Percentiles rank a stretch among this genome's conserved stretches.
These are phyloP conservation scores for Capronia americana DNA, from an alignment of 2,329 filamentous ascomycete species.

Conservation along the genomic window DNA sequence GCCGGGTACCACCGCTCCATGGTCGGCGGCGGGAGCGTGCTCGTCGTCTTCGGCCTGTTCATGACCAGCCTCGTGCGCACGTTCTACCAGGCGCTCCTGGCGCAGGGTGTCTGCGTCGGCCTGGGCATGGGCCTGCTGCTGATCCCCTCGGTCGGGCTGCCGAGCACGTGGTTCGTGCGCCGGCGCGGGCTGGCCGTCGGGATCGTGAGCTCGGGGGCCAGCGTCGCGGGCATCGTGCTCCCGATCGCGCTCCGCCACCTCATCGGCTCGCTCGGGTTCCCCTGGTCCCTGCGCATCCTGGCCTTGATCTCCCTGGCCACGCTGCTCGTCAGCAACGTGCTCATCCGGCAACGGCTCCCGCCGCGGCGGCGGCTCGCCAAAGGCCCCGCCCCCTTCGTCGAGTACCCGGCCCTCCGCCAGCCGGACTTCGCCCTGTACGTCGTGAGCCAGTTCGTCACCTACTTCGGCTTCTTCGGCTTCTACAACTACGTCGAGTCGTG, in stretches of 20 bases:
- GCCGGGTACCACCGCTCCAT: background rate
- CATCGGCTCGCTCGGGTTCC: background rate
- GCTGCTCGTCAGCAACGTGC: background rate
- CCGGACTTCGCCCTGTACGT: background rate
- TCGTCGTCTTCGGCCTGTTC: background rate
- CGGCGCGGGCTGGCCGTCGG: background rate
- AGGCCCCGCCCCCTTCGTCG: background rate
- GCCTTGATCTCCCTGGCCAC: conserved; percentile 1
- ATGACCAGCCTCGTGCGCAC: background rate
- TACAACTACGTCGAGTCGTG: conserved; percentile 1
- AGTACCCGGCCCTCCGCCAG: background rate
- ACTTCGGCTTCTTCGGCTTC: background rate
- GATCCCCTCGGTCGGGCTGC: background rate
- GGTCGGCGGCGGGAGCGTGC: background rate
- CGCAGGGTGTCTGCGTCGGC: background rate
- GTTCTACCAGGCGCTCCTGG: background rate
- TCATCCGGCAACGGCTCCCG: background rate
- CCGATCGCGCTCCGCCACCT: background rate
- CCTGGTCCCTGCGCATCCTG: background rate
- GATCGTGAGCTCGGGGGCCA: background rate
- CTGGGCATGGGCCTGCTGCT: background rate
- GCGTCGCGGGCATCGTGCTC: background rate
- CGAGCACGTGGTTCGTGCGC: background rate
- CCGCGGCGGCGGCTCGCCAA: background rate
- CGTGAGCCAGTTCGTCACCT: background rate